Evolutionary conservation across 164 flowering plant species (phyloP), one percentile per base, ranked within the genome.

Genomic region (Cinnamomum micranthum): DNA sequence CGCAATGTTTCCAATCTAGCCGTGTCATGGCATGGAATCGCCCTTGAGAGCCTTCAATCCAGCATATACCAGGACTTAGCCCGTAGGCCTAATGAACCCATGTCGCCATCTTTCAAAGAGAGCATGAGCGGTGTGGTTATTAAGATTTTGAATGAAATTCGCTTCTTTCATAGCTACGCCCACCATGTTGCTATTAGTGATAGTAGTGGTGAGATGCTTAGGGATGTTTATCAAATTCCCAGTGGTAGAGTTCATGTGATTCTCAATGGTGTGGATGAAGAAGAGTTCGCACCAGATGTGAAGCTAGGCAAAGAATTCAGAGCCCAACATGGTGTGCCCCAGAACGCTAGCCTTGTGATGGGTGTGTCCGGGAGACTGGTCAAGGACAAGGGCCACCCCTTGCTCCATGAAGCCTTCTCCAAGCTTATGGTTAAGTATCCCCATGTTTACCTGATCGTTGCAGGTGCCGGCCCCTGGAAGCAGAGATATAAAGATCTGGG

Each of bases 401-500:
- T 94, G 20, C 89, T 94, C 0, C 69, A 82, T 55, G 90, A 88
- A 74, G 94, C 98, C 13, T 92, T 90, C 80, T 81, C 87, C 0
- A 82, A 66, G 67, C 77, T 92, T 10, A 71, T 79, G 5, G 47
- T 23, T 2, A 75, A 70, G 10, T 78, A 85, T 73, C 81, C 82
- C 0, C 73, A 82, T 62, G 90, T 92, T 1, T 92, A 85, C 76
- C 66, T 94, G 58, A 22, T 91, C 3, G 88, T 94, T 0, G 98
- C 96, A 0, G 98, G 98, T 1, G 82, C 96, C 1, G 98, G 98
- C 2, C 98, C 98, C 2, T 92, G 97, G 97, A 84, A 86, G 73
- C 74, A 82, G 9, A 73, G 98, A 12, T 94, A 91, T 78, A 84
- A 64, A 41, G 94, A 90, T 13, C 65, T 92, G 1, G 95, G 93